Percentiles rank a stretch among this genome's conserved stretches.
These are phyloP conservation scores for Talaromyces albobiverticillius DNA, from an alignment of 2,329 filamentous ascomycete species.

Conservation along the genomic window DNA sequence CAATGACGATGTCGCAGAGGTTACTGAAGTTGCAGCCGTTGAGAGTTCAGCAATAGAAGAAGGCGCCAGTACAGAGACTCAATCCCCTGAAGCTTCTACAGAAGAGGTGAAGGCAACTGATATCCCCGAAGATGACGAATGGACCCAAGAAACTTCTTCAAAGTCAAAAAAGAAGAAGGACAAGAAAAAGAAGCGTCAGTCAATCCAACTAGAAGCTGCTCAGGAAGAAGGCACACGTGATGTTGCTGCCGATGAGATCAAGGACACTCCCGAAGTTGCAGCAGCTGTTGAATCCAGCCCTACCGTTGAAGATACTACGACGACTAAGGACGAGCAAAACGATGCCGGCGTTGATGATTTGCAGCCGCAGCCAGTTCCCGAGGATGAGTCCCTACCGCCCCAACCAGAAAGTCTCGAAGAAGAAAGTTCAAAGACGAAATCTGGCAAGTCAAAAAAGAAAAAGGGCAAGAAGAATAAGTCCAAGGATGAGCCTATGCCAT, in stretches of 20 bases:
- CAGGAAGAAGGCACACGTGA: constrained; percentile 3
- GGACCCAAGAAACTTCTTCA: constrained; percentile 6
- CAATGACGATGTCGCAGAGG: background rate
- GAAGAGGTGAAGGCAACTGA: background rate
- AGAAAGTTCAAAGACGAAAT: background rate
- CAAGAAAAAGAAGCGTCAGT: constrained; percentile 36
- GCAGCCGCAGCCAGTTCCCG: background rate
- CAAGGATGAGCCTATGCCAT: constrained; percentile 8
- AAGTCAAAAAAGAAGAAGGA: constrained; percentile 31
- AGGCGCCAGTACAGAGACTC: background rate
- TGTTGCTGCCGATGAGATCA: background rate
- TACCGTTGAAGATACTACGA: background rate
- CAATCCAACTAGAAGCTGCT: constrained; percentile 3
- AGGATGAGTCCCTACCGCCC: background rate
- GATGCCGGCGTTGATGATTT: background rate
- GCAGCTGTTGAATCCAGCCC: background rate
- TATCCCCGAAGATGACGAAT: background rate
- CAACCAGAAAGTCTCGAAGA: constrained; percentile 2
- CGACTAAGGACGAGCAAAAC: background rate
- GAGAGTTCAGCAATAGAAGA: background rate
- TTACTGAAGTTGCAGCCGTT: background rate
- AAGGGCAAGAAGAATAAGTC: constrained; percentile 41
- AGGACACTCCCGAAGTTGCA: background rate
- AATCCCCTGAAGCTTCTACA: background rate
- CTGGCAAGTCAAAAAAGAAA: constrained; percentile 23